Conservation (phyloP, 2,329 filamentous ascomycete species). For the Fusarium begoniae region DNA sequence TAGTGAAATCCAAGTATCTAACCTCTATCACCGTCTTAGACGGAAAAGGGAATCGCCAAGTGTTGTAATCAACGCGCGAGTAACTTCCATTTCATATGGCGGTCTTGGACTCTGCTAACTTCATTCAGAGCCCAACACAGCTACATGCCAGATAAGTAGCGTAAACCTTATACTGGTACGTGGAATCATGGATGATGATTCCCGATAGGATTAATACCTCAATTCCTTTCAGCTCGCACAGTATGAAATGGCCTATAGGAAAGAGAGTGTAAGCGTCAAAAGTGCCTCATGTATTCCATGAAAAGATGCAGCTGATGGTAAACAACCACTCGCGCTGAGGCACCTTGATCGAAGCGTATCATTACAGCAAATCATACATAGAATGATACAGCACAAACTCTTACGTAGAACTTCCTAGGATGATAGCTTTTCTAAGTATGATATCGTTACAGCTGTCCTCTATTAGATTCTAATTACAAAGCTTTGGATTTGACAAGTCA, state of each 20-base stretch:
- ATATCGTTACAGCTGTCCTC: not conserved
- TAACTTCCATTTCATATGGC: fast-evolving
- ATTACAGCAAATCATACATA: not conserved
- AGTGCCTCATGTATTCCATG: not conserved
- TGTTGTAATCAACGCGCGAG: fast-evolving
- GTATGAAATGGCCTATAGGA: not conserved
- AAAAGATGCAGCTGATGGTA: too few species aligned
- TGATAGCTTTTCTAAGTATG: fast-evolving
- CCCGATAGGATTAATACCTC: fast-evolving
- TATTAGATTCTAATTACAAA: not conserved
- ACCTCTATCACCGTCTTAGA: too few species aligned
- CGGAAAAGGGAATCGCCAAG: fast-evolving
- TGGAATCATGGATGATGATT: fast-evolving
- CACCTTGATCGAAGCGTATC: fast-evolving
- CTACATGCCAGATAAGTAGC: fast-evolving
- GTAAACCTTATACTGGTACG: fast-evolving
- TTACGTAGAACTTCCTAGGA: fast-evolving
- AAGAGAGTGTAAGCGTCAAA: not conserved
- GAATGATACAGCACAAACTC: fast-evolving
- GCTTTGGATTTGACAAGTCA: not conserved
- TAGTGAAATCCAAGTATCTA: too few species aligned
- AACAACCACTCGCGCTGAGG: fast-evolving
- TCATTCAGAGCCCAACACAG: not conserved
- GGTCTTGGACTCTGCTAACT: fast-evolving
- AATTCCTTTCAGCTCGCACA: not conserved